Evolutionary conservation across 1,284 basidiomycete species (phyloP).

Genomic region (Tilletia walkeri): DNA sequence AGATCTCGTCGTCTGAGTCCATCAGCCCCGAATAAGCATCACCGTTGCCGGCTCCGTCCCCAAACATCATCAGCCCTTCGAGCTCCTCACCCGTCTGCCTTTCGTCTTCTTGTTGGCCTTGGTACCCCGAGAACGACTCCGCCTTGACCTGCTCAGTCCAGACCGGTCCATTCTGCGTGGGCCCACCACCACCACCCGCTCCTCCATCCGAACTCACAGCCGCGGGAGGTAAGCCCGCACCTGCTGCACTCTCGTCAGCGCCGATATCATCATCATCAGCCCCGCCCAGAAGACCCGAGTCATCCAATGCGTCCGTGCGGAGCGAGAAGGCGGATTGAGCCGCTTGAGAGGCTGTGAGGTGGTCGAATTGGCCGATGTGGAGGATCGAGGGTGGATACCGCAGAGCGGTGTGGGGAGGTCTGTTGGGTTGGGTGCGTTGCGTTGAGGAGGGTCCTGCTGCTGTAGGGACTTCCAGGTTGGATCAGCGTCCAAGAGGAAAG

Average conservation of each 20-base stretch:
- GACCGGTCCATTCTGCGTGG: not conserved
- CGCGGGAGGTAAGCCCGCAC: not conserved
- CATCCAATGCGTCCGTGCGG: not conserved
- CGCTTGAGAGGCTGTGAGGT: not conserved
- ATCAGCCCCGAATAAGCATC: not conserved
- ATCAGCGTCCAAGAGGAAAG: too few relatives aligned
- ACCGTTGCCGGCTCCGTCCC: too few relatives aligned
- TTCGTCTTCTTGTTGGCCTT: too few relatives aligned
- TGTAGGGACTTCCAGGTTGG: too few relatives aligned
- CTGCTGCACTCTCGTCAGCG: not conserved
- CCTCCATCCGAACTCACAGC: not conserved
- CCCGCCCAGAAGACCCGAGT: conserved; percentile 2
- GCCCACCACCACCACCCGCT: not conserved
- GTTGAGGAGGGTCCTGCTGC: too few relatives aligned
- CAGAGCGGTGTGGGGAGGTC: too few relatives aligned
- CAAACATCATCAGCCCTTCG: too few relatives aligned
- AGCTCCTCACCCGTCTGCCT: too few relatives aligned
- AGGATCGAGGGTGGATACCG: too few relatives aligned
- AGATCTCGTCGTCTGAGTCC: conserved; percentile 13
- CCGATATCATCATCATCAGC: not conserved
- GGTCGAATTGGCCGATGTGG: conserved; percentile 8
- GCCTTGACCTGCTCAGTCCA: not conserved
- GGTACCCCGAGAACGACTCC: not conserved
- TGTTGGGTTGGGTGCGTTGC: too few relatives aligned
- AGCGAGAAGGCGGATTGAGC: not conserved